Evolutionary conservation across 1,284 basidiomycete species (phyloP), one percentile per base, ranked within the genome.

Genomic region (Leccinum glutinopallens): DNA sequence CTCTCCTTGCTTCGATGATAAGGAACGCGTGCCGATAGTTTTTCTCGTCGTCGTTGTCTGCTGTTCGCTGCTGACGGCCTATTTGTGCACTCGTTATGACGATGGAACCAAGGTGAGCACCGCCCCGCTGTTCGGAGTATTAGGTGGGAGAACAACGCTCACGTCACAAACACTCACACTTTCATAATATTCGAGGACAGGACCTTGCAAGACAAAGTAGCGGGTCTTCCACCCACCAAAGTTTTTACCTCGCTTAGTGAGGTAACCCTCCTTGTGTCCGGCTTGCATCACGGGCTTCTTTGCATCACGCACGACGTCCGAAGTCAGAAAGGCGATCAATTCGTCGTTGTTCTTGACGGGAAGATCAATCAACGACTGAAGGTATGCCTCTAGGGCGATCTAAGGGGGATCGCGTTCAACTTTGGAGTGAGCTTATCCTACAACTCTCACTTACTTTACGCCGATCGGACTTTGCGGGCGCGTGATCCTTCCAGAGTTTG

Each of bases 1-100:
- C 86, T 62, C 87, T 88, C 73, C 88, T 90, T 22, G 86, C 85
- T 77, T 98, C 96, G 66, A 98, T 93, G 72, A 99, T 94, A 65
- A 99, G 86, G 80, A 99, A 98, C 0, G 97, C 97, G 73, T 99
- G 97, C 32, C 96, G 87, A 71, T 97, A 97, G 68, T 97, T 93
- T 73, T 93, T 94, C 72, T 97, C 96, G 65, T 96, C 94, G 63
- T 93, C 90, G 9, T 75, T 70, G 66, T 84, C 77, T 69, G 76
- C 76, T 73, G 77, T 80, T 60, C 68, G 83, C 79, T 71, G 81
- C 71, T 53, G 84, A 73, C 62, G 79, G 65, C 67, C 80, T 76
- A 98, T 98, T 75, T 97, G 94, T 12, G 96, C 94, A 58, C 91
- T 90, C 19, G 90, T 88, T 68, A 98, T 88, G 63, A 83, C 76